These are phyloP conservation scores for Exophiala bonariae DNA, from an alignment of 2,329 filamentous ascomycete species.

Conservation along the genomic window DNA sequence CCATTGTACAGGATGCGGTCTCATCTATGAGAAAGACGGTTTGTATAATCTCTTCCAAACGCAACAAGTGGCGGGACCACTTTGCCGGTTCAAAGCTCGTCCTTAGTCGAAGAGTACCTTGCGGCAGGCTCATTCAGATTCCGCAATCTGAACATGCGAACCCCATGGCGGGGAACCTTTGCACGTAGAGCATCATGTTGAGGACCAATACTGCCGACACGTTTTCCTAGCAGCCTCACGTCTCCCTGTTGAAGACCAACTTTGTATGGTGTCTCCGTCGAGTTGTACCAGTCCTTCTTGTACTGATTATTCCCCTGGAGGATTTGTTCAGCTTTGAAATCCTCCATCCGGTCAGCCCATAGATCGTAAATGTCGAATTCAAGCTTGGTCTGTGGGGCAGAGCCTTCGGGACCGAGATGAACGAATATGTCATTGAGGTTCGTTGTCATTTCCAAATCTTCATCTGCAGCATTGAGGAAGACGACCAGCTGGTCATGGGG, in stretches of 20 bases:
- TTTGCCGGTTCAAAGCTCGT: constrained; percentile 12
- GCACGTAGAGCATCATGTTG: constrained; percentile 34
- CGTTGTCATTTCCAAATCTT: constrained; percentile 47
- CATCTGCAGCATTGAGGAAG: constrained; percentile 52
- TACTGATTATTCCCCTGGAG: constrained; percentile 39
- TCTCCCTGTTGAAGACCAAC: constrained; percentile 45
- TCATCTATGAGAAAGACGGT: too few relatives aligned
- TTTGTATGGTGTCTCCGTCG: constrained; percentile 48
- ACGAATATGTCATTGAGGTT: constrained; percentile 55
- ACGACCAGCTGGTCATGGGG: constrained; percentile 52
- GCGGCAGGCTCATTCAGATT: constrained; percentile 3
- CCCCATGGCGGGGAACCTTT: constrained; percentile 47
- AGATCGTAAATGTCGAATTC: constrained; percentile 56
- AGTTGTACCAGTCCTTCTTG: constrained; percentile 47
- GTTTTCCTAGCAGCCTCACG: constrained; percentile 47
- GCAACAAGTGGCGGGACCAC: too few relatives aligned
- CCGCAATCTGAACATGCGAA: constrained; percentile 51
- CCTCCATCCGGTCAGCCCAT: constrained; percentile 55
- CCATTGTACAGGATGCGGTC: too few relatives aligned
- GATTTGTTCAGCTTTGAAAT: constrained; percentile 44
- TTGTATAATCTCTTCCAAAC: too few relatives aligned
- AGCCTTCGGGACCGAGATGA: constrained; percentile 45
- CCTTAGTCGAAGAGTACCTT: constrained; percentile 13
- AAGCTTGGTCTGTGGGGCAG: constrained; percentile 41
- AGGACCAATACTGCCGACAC: constrained; percentile 47